Conservation (phyloP, 2,329 filamentous ascomycete species). For the Colletotrichum sojae region DNA sequence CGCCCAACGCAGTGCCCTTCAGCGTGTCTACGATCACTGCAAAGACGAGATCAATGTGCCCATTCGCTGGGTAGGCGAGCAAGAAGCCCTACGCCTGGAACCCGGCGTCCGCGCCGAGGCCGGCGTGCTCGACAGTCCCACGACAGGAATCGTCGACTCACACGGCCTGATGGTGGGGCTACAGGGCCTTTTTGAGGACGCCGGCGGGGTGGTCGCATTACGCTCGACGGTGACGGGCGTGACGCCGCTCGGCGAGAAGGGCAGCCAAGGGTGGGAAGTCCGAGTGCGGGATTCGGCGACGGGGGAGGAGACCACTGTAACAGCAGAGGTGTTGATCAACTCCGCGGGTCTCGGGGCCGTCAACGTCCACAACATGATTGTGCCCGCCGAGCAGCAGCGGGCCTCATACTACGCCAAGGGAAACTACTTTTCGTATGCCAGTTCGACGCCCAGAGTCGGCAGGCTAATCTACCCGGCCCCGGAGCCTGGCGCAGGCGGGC, state of each 20-base stretch:
- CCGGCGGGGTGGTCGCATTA: constrained; percentile 81
- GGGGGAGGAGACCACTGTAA: constrained; percentile 71
- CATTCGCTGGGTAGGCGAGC: constrained; percentile 75
- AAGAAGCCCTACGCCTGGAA: constrained; percentile 76
- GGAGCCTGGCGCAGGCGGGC: constrained; percentile 82
- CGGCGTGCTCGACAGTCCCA: constrained; percentile 86
- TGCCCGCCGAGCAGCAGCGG: constrained; percentile 68
- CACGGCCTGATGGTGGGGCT: constrained; percentile 88
- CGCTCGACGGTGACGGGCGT: constrained; percentile 76
- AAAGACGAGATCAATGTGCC: constrained; percentile 68
- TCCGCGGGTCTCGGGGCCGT: constrained; percentile 86
- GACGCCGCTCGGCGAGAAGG: constrained; percentile 61
- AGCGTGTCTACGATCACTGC: constrained; percentile 65
- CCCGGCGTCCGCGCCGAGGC: constrained; percentile 80
- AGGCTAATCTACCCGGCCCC: constrained; percentile 92
- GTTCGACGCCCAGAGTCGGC: constrained; percentile 72
- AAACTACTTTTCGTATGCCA: constrained; percentile 90
- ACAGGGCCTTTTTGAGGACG: constrained; percentile 81
- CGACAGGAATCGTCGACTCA: constrained; percentile 91
- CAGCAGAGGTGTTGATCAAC: constrained; percentile 85
- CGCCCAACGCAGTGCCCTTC: constrained; percentile 75
- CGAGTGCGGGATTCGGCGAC: constrained; percentile 62
- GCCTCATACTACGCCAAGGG: constrained; percentile 90
- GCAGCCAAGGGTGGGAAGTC: constrained; percentile 78
- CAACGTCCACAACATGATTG: constrained; percentile 84